Evolutionary conservation across 768 basidiomycete species (phyloP).

Genomic region (Hygrophorus russula): DNA sequence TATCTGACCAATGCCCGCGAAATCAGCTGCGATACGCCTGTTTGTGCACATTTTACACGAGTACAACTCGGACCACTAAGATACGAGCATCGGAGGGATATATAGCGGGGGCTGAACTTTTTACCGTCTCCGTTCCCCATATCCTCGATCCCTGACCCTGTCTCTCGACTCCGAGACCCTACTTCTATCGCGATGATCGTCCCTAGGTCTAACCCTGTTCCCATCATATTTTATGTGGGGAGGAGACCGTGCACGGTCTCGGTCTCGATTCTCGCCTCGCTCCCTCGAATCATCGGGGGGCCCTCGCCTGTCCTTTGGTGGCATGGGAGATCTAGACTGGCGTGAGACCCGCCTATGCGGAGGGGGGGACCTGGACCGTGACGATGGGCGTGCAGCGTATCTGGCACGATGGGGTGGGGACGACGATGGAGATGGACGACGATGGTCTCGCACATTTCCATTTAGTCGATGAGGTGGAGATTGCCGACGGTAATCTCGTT

Average conservation of each 20-base stretch:
- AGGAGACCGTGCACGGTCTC: background rate
- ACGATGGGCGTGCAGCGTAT: background rate
- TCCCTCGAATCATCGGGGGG: background rate
- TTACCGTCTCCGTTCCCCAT: too few species aligned
- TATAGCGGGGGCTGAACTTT: too few species aligned
- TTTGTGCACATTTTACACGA: too few species aligned
- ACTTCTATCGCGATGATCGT: background rate
- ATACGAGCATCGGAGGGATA: too few species aligned
- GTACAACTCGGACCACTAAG: too few species aligned
- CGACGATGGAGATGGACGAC: conserved; percentile 13
- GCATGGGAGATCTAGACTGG: conserved; percentile 14
- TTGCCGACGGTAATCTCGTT: background rate
- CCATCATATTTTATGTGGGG: too few species aligned
- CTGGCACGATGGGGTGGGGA: conserved; percentile 1
- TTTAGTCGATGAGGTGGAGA: conserved; percentile 8
- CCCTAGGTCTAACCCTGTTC: background rate
- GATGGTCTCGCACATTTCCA: conserved; percentile 6
- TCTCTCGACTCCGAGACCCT: conserved; percentile 8
- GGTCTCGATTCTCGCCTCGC: background rate
- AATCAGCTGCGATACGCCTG: too few species aligned
- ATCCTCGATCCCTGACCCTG: background rate
- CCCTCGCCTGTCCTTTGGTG: background rate
- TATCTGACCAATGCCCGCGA: too few species aligned
- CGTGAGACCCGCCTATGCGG: conserved; percentile 13
- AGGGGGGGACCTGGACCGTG: conserved; percentile 9